Base-by-base conservation (phyloP, 176 grass and related monocot genomes). In the Luzula sylvatica region DNA sequence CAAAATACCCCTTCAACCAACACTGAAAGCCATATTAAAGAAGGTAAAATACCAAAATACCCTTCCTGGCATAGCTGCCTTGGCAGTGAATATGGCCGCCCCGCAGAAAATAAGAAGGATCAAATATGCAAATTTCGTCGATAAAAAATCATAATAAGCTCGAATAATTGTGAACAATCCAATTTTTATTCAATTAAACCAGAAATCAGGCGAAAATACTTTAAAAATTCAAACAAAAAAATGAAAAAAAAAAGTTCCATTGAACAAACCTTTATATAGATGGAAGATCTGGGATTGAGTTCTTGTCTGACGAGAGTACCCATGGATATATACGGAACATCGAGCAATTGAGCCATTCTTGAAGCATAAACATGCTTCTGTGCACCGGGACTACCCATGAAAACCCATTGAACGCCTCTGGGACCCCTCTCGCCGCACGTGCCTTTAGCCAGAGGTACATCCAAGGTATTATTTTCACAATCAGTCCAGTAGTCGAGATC, bases 241-340 rank as follows among this genome's bases (percentile, higher is more conserved):
- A 20, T 8, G 7, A 43, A 27, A 44, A 52, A 26, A 68, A 26
- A 0, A 28, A 27, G 32, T 0, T 35, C 16, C 11, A 50, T 15
- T 15, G 41, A 15, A 9, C 50, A 15, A 23, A 89, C 92, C 85
- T 90, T 90, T 38, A 56, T 59, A 81, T 86, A 90, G 55, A 90
- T 78, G 18, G 69, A 46, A 9, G 85, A 98, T 1, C 29, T 47
- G 23, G 78, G 78, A 63, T 50, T 66, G 56, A 98, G 81, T 46
- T 98, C 85, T 72, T 90, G 74, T 42, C 78, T 68, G 38, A 98
- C 60, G 23, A 98, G 81, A 28, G 92, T 80, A 19, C 92, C 85
- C 78, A 83, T 98, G 56, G 81, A 90, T 62, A 98, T 98, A 58
- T 98, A 90, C 0, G 85, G 92, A 20, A 98, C 92, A 38, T 26